Base-by-base conservation (phyloP, 1,139 yeast species). In the Yamadazyma blattariae region DNA sequence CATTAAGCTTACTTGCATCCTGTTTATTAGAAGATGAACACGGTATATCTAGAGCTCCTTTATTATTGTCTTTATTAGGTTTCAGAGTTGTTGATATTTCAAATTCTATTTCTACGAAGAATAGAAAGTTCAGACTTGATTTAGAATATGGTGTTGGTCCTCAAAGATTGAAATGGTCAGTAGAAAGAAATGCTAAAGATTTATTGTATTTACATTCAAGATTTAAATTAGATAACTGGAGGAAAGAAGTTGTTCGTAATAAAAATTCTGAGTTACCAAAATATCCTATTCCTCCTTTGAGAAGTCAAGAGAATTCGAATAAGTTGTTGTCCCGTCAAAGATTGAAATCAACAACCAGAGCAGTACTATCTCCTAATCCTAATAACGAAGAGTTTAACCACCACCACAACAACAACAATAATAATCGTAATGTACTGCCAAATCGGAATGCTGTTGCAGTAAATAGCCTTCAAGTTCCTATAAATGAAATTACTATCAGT, bases 141-240 rank as follows among this genome's bases (percentile, higher is more conserved):
- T 64, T 92, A 37, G 96, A 89, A 52, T 92, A 92, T 52, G 98
- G 97, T 2, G 79, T 89, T 14, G 96, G 96, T 1, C 77, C 79
- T 5, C 78, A 83, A 37, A 65, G 92, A 39, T 67, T 89, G 50
- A 75, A 77, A 44, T 94, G 99, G 98, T 67, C 82, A 1, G 77
- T 94, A 7, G 71, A 79, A 27, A 83, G 83, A 47, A 84, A 79
- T 16, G 77, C 82, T 33, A 78, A 79, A 48, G 96, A 89, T 45
- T 67, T 94, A 32, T 62, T 75, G 24, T 71, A 71, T 29, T 67
- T 92, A 38, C 95, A 88, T 55, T 75, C 82, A 11, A 70, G 77
- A 40, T 67, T 88, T 43, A 83, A 80, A 53, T 66, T 82, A 20
- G 69, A 62, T 14, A 56, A 53, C 35, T 64, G 68, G 67, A 56